These are phyloP conservation scores for Talaromyces islandicus DNA, from an alignment of 2,329 filamentous ascomycete species.

Conservation along the genomic window DNA sequence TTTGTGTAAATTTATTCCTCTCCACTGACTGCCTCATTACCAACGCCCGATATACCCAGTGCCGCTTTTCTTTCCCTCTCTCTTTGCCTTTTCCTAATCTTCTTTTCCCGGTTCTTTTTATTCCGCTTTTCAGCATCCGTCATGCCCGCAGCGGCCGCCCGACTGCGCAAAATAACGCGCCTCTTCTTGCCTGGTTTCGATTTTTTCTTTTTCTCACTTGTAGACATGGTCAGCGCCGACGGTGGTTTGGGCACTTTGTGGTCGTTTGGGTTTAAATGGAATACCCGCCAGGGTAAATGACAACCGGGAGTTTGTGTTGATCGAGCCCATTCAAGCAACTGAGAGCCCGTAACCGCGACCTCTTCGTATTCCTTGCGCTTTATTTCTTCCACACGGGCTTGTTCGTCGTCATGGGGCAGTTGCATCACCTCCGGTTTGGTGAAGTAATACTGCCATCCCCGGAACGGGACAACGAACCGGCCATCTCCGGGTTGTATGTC, in stretches of 20 bases:
- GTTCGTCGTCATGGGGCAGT: conserved; percentile 11
- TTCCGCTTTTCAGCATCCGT: conserved; percentile 33
- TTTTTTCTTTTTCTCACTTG: conserved; percentile 12
- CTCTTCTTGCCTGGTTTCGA: conserved; percentile 41
- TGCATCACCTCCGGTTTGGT: conserved; percentile 25
- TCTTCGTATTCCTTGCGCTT: conserved; percentile 29
- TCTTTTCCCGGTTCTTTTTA: conserved; percentile 34
- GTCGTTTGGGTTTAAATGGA: conserved; percentile 25
- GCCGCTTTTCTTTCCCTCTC: conserved; percentile 32
- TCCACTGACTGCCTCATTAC: neutral
- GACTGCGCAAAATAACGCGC: conserved; percentile 34
- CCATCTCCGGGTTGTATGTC: conserved; percentile 23
- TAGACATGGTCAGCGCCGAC: neutral
- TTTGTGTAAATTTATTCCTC: neutral
- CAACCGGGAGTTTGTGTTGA: conserved; percentile 27
- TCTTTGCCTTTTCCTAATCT: conserved; percentile 33
- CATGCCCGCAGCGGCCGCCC: conserved; percentile 19
- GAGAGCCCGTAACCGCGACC: conserved; percentile 29
- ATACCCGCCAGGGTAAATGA: conserved; percentile 35
- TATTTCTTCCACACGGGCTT: neutral
- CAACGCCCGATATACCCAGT: conserved; percentile 15
- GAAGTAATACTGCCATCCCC: conserved; percentile 39
- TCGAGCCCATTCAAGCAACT: conserved; percentile 25
- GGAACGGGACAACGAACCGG: conserved; percentile 33
- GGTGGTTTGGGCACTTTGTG: conserved; percentile 2